These are phyloP conservation scores for Lecanicillium sp. DNA, from an alignment of 2,329 filamentous ascomycete genomes.

Conservation along the genomic window DNA sequence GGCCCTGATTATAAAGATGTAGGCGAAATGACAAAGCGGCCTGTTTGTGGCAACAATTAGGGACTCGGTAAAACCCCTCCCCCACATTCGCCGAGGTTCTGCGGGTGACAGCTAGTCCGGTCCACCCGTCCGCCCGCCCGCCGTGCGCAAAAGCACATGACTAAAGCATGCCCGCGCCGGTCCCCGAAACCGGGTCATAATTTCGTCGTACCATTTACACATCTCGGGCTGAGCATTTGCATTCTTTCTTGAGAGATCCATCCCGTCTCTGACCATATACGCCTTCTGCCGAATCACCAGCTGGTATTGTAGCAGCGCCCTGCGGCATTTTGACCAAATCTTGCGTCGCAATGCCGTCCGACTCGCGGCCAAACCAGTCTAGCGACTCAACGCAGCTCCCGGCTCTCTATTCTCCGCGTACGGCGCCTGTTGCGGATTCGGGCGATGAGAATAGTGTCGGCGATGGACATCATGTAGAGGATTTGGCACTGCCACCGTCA, in stretches of 20 bases:
- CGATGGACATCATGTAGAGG: slow-evolving; percentile 20
- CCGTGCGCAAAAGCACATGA: slow-evolving; percentile 4
- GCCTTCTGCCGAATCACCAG: too few species aligned
- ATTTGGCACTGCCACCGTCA: slow-evolving; percentile 27
- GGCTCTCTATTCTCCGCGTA: slow-evolving; percentile 30
- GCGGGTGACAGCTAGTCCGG: slow-evolving; percentile 6
- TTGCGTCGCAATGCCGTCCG: slow-evolving; percentile 5
- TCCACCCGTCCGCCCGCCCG: slow-evolving; percentile 1
- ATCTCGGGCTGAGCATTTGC: too few species aligned
- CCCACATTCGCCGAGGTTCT: slow-evolving; percentile 11
- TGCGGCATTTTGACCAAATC: background rate
- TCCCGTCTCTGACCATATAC: too few species aligned
- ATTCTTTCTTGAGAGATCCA: too few species aligned
- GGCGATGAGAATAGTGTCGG: slow-evolving; percentile 9
- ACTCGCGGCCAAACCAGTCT: slow-evolving; percentile 5
- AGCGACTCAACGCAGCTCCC: slow-evolving; percentile 21
- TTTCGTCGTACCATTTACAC: too few species aligned
- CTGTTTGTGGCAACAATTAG: too few species aligned
- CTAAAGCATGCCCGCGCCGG: background rate
- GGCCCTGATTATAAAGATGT: too few species aligned
- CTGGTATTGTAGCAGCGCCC: too few species aligned
- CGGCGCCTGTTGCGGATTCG: slow-evolving; percentile 12
- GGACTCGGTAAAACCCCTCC: slow-evolving; percentile 5
- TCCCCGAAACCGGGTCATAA: too few species aligned
- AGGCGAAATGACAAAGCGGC: too few species aligned